A percentile compares a stretch with the other conserved stretches of the same genome.
These are phyloP conservation scores for Trapa bicornis DNA, from an alignment of 345 rosid genomes.

Conservation along the genomic window DNA sequence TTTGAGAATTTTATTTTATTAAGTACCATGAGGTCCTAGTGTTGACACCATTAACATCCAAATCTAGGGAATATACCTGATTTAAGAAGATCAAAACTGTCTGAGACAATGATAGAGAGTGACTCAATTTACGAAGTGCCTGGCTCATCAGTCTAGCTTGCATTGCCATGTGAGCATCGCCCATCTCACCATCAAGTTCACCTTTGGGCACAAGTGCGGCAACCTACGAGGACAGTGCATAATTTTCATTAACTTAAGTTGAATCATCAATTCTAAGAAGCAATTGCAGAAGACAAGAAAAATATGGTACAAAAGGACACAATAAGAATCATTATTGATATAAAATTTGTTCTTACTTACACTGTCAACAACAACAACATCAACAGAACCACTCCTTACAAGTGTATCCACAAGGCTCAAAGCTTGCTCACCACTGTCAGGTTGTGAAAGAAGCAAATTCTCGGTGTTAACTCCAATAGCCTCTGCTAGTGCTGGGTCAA, in stretches of 20 bases:
- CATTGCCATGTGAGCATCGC: conserved; percentile 99
- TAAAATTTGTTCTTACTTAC: conserved; percentile 32
- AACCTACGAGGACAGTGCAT: conserved; percentile 34
- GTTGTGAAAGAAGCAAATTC: conserved; percentile 89
- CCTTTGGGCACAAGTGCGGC: conserved; percentile 99
- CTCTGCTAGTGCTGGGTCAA: conserved; percentile 74
- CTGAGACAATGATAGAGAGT: conserved; percentile 77
- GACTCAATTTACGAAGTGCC: conserved; percentile 93
- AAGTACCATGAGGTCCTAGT: not conserved
- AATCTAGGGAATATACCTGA: conserved; percentile 35
- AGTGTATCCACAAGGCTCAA: conserved; percentile 92
- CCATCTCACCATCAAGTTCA: conserved; percentile 99
- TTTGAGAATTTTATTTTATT: too few relatives aligned
- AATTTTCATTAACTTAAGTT: not conserved
- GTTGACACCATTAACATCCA: not conserved
- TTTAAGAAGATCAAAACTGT: conserved; percentile 68
- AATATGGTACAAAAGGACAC: too few relatives aligned
- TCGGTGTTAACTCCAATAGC: conserved; percentile 86
- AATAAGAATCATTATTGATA: not conserved
- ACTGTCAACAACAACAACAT: conserved; percentile 91
- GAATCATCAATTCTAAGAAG: not conserved
- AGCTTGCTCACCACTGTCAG: conserved; percentile 98
- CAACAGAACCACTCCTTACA: conserved; percentile 87
- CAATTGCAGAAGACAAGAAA: not conserved
- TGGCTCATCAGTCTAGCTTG: conserved; percentile 99